Conservation (phyloP, 192 early-diverging fungal species). For the Podila clonocystis region DNA sequence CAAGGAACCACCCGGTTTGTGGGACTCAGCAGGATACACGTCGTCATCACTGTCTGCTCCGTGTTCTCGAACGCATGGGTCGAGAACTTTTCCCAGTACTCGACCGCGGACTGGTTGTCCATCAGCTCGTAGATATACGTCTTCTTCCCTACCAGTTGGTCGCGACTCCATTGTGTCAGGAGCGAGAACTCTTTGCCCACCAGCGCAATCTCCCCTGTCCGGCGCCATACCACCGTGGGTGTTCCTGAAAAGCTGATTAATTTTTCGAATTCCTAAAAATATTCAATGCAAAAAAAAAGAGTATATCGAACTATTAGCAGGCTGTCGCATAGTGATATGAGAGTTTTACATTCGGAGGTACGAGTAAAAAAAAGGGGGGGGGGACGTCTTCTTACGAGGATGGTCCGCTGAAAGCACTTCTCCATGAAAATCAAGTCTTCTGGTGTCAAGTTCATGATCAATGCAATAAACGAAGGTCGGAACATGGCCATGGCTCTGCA, state of each 20-base stretch:
- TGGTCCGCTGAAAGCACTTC: conserved; percentile 91
- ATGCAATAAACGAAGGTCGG: conserved; percentile 89
- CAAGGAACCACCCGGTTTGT: conserved; percentile 79
- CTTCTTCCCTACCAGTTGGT: conserved; percentile 79
- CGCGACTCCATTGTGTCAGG: conserved; percentile 88
- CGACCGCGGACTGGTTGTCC: conserved; percentile 89
- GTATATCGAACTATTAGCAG: conserved; percentile 86
- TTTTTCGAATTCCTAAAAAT: conserved; percentile 93
- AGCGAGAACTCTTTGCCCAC: conserved; percentile 96
- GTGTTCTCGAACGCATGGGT: conserved; percentile 92
- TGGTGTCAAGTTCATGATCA: conserved; percentile 91
- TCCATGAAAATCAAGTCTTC: conserved; percentile 96
- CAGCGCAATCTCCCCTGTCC: conserved; percentile 92
- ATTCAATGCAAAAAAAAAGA: conserved; percentile 59
- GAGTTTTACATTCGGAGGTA: no score
- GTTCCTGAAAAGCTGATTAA: conserved; percentile 94
- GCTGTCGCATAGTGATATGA: no score
- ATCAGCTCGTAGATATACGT: conserved; percentile 91
- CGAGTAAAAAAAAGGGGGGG: no score
- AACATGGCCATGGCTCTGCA: conserved; percentile 85
- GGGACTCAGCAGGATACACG: conserved; percentile 80
- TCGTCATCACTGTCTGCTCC: conserved; percentile 87
- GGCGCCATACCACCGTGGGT: conserved; percentile 95
- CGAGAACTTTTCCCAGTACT: conserved; percentile 95
- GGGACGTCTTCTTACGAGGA: conserved; percentile 62